A percentile compares a stretch with the other conserved stretches of the same genome.
These are phyloP conservation scores for Calonectria fujianensis DNA, from an alignment of 2,329 filamentous ascomycete species.

Conservation along the genomic window DNA sequence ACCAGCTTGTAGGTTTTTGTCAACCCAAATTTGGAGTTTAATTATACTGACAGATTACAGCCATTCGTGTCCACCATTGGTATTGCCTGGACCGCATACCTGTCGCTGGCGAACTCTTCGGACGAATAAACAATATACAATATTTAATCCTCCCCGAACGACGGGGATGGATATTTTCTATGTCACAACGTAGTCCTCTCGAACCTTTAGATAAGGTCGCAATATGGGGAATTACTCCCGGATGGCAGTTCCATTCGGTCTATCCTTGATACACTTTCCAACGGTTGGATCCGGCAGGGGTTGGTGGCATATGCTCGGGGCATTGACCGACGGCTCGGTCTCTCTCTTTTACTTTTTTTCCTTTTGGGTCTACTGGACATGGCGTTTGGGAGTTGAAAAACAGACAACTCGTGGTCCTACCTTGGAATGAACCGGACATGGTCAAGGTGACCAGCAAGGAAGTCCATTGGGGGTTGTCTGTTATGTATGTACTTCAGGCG, in stretches of 20 bases:
- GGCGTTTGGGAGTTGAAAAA: constrained; percentile 31
- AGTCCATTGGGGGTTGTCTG: neutral
- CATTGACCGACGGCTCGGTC: constrained; percentile 4
- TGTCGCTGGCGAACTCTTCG: constrained; percentile 91
- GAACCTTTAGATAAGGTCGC: neutral
- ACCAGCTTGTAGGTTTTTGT: constrained; percentile 86
- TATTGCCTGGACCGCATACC: constrained; percentile 98
- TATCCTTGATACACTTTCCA: constrained; percentile 17
- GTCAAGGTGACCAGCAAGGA: constrained; percentile 7
- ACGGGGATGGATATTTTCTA: constrained; percentile 4
- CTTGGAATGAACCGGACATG: neutral
- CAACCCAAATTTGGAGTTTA: rapidly evolving
- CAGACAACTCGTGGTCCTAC: neutral
- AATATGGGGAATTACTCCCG: neutral
- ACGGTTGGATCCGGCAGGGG: constrained; percentile 23
- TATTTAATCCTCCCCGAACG: neutral
- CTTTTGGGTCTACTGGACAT: constrained; percentile 15
- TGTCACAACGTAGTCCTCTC: constrained; percentile 8
- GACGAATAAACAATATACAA: constrained; percentile 72
- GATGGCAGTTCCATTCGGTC: constrained; percentile 19
- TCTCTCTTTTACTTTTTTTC: constrained; percentile 5
- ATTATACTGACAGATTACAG: constrained; percentile 66
- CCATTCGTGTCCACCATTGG: constrained; percentile 96
- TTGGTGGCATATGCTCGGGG: constrained; percentile 33
- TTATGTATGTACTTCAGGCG: constrained; percentile 13